Evolutionary conservation across 2,329 filamentous ascomycete species (phyloP), one percentile per base, ranked within the genome.

Genomic region (Knoxdaviesia capensis): DNA sequence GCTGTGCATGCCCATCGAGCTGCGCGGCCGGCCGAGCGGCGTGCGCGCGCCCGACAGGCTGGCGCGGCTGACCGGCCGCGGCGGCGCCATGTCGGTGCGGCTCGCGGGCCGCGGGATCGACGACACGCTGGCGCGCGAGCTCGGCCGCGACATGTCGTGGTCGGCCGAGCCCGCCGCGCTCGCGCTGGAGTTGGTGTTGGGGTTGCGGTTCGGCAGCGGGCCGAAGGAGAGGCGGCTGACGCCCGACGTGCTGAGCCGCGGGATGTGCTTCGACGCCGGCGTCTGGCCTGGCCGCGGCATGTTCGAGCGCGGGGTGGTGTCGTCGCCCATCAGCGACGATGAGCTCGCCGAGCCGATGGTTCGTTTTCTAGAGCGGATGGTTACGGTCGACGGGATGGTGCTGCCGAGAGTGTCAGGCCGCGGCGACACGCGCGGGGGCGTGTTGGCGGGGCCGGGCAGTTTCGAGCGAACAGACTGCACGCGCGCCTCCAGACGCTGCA

Each of bases 401-500:
- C 55, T 53, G 30, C 61, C 62, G 30, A 59, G 51, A 8, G 59
- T 51, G 5, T 62, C 64, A 2, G 58, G 56, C 42, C 83, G 73
- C 28, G 87, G 85, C n/a, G 86, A 93, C 5, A 72, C 70, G 39
- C 79, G 76, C 11, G 87, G 85, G 5, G 87, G 86, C 0, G 81
- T 90, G 43, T 66, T 69, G 6, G 74, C 69, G 3, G 87, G 84
- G 1, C 80, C 84, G 3, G 90, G 90, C 20, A 98, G 71, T 59
- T 90, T 94, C 35, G 88, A 94, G 50, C 86, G 77, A 11, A 80
- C 90, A 29, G 80, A 85, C 46, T 96, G 86, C 7, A 98, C 88
- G 38, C 90, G 75, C 48, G 90, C 84, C 58, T 96, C 90, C 46
- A 98, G 77, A 50, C 85, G 83, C 59, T 94, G 85, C 86, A 96